Evolutionary conservation across 2,329 filamentous ascomycete species (phyloP), one percentile per base, ranked within the genome.

Genomic region (Aplosporella prunicola): DNA sequence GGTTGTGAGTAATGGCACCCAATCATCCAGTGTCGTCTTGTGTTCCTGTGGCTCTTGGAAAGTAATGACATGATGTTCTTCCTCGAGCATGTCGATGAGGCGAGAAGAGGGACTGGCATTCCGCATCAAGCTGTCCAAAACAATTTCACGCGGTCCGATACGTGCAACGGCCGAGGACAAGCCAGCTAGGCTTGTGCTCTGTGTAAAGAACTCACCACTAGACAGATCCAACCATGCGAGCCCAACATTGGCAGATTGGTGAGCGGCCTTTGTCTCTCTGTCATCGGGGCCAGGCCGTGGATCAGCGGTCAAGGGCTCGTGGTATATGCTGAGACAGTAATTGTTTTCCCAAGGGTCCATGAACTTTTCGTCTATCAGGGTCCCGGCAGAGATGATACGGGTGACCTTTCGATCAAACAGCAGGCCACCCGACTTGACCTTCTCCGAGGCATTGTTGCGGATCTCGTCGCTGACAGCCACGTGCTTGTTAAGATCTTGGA

Each of bases 401-500:
- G 84, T 76, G 10, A 98, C 86, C 48, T 71, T 78, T 17, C 91
- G 80, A 55, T 93, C 82, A 57, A 91, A 93, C 67, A 89, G 69
- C 45, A 89, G 64, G 3, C 85, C 86, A 10, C 84, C 84, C 14
- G 77, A 72, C 54, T 80, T 89, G 46, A 80, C 65, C 59, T 76
- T 85, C 39, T 76, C 76, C 3, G 78, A 69, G 4, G 75, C 68
- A 45, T 78, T 72, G 51, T 91, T 83, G 13, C 82, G 78, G 50
- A 93, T 89, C 58, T 98, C 91, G 57, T 98, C 89, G 31, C 85
- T 87, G 45, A 98, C 82, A 32, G 91, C 91, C 44, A 98, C 91
- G 60, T 93, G 85, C 52, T 84, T 82, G 56, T 82, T 84, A 30
- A 91, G 65, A 54, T 96, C 91, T 56, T 94, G 82, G 3, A 98